Base-by-base conservation (phyloP, 495 filamentous ascomycete genomes). In the Xylaria scruposa region DNA sequence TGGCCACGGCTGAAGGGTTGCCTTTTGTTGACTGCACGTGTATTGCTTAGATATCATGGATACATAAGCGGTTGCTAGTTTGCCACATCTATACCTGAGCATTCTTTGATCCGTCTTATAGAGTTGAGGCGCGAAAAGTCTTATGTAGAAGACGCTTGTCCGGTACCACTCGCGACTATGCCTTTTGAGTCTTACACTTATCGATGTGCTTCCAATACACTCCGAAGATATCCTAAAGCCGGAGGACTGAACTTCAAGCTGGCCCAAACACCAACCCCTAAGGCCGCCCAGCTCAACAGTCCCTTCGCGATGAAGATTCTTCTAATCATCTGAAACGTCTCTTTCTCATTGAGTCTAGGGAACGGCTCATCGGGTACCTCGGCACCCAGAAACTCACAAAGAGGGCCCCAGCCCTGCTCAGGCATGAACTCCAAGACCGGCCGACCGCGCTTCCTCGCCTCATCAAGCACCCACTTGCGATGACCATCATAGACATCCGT, bases 391-490 rank as follows among this genome's bases (percentile, higher is more conserved):
- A 80, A 78, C 26, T 54, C 51, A 56, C 78, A 81, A 19, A 82
- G 69, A 26, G 78, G 68, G 38, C 47, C 73, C 77, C 77, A 81
- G 65, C 81, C 80, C 33, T 77, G 74, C 17, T 70, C 68, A 31
- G 78, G 76, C 67, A 67, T 67, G 53, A 73, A 81, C 65, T 79
- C 78, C 15, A 82, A 73, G 54, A 79, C 51, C 19, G 33, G 24
- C 8, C 68, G 42, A 36, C 77, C 58, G 59, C 72, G 29, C 59
- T 70, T 53, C 65, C 56, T 29, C 1, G 69, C 75, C 36, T 74
- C 46, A 2, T 26, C 36, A 8, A 70, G 73, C 33, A 77, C 73
- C 17, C 67, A 68, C 51, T 31, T 59, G 24, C 75, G 72, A 61
- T 77, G 71, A 17, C 54, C 68, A 12, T 68, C 60, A 46, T 77